Conservation (phyloP, 441 rosid genomes). For the Dalechampia spathulata region DNA sequence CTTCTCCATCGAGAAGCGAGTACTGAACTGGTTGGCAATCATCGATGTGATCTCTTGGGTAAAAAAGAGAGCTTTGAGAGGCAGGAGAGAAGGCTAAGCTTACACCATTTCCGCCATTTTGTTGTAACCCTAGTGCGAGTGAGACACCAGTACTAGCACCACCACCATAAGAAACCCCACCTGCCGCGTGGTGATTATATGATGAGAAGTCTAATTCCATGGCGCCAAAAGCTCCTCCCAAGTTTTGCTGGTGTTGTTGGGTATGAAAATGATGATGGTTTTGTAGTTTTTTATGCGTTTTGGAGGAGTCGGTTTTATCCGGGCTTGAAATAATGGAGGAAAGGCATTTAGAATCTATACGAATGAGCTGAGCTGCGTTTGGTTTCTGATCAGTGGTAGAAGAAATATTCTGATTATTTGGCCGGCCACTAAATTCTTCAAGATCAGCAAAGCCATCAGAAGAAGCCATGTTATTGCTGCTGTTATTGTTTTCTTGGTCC, state of each 20-base stretch:
- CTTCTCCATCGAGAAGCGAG: slow-evolving; percentile 72
- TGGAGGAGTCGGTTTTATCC: slow-evolving; percentile 25
- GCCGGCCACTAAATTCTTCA: slow-evolving; percentile 23
- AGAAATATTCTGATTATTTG: slow-evolving; percentile 22
- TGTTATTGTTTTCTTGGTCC: no score
- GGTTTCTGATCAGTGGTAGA: slow-evolving; percentile 61
- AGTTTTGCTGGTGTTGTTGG: slow-evolving; percentile 29
- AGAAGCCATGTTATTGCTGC: slow-evolving; percentile 32
- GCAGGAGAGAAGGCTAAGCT: no score
- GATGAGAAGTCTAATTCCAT: slow-evolving; percentile 69
- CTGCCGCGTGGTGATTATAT: slow-evolving; percentile 40
- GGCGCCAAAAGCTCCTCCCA: slow-evolving; percentile 52
- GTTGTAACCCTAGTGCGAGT: slow-evolving; percentile 88
- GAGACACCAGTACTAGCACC: slow-evolving; percentile 82
- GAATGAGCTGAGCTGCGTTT: slow-evolving; percentile 49
- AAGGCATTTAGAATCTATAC: slow-evolving; percentile 80
- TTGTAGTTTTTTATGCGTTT: slow-evolving; percentile 32
- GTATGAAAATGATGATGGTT: slow-evolving; percentile 26
- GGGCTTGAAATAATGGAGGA: slow-evolving; percentile 67
- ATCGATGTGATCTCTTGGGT: slow-evolving; percentile 70
- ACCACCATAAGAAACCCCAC: slow-evolving; percentile 45
- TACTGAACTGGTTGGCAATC: slow-evolving; percentile 72
- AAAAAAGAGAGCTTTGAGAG: slow-evolving; percentile 63
- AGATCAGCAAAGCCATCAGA: slow-evolving; percentile 34
- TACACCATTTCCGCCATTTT: no score